Base-by-base conservation (phyloP, 495 filamentous ascomycete species). In the Penicillium roqueforti region DNA sequence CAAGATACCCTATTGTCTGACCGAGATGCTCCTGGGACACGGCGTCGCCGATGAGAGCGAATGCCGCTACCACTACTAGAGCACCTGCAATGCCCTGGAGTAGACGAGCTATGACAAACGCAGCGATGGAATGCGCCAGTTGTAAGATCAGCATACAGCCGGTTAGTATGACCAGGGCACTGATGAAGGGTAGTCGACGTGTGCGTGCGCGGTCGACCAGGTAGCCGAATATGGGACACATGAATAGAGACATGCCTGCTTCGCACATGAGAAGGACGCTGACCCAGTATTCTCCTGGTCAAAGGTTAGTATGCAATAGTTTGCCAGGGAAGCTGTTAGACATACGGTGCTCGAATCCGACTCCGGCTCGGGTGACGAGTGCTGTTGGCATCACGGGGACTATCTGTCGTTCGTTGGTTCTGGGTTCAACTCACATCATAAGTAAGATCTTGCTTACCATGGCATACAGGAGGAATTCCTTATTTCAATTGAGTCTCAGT, bases 331-430 rank as follows among this genome's bases (percentile, higher is more conserved):
- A 9, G 13, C 3, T 19, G 25, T 32, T 16, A 20, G 63, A 57
- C 66, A 64, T 65, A 87, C 83, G 55, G 79, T 77, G 59, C 79
- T 71, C 49, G 16, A 72, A 69, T 0, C 82, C 77, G 9, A 86
- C 48, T 25, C 70, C 47, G 34, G 86, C 68, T 11, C 82, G 77
- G 36, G 75, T 73, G 22, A 67, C 51, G 1, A 87, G 75, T 49
- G 86, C 78, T 53, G 78, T 86, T 19, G 85, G 85, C 43, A 86
- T 68, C 45, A 87, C 77, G 1, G 85, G 85, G 1, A 87, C 79
- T 29, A 87, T 73, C 47, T 68, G 41, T 31, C 11, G 23, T 29
- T 34, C 44, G 11, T 53, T 47, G 32, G 44, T 46, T 25, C 3
- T 20, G 22, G 13, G 6, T 37, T 4, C 37, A 43, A 36, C 34